Evolutionary conservation across 208 protist species (phyloP).

Genomic region (Leishmania gerbilli): DNA sequence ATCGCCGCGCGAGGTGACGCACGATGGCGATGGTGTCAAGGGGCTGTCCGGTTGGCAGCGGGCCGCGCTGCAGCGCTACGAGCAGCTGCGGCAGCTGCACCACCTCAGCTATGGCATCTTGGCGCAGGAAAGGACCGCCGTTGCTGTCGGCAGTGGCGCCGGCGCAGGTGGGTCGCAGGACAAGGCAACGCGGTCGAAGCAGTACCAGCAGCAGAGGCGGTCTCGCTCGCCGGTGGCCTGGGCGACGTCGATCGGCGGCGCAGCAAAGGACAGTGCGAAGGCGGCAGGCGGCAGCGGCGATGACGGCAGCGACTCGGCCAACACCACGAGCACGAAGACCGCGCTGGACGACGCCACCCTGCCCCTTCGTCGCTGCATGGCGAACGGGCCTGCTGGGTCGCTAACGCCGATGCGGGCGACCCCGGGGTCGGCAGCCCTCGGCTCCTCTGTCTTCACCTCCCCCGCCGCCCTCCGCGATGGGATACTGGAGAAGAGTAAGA

Average conservation of each 20-base stretch:
- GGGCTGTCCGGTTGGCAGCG: conserved; percentile 43
- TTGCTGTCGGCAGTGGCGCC: background rate
- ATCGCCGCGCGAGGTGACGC: background rate
- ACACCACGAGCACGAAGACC: background rate
- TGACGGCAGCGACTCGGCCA: background rate
- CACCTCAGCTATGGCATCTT: conserved; percentile 34
- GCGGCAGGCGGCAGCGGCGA: background rate
- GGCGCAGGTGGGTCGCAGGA: background rate
- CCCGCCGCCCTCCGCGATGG: conserved; percentile 13
- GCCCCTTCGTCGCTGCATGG: conserved; percentile 20
- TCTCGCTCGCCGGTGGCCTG: background rate
- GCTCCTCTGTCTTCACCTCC: conserved; percentile 14
- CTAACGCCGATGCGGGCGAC: conserved; percentile 24
- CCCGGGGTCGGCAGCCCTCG: conserved; percentile 7
- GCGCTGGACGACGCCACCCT: background rate
- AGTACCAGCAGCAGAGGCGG: background rate
- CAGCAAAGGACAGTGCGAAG: background rate
- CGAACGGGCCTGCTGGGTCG: background rate
- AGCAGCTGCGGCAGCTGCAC: conserved; percentile 44
- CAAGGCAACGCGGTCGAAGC: background rate
- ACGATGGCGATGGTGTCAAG: conserved; percentile 6
- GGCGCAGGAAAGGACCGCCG: conserved; percentile 12
- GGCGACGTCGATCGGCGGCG: background rate
- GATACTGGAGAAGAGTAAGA: conserved; percentile 11
- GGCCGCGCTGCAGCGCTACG: conserved; percentile 43